Base-by-base conservation (phyloP, 495 filamentous ascomycete genomes). In the Emericellopsis terricola region DNA sequence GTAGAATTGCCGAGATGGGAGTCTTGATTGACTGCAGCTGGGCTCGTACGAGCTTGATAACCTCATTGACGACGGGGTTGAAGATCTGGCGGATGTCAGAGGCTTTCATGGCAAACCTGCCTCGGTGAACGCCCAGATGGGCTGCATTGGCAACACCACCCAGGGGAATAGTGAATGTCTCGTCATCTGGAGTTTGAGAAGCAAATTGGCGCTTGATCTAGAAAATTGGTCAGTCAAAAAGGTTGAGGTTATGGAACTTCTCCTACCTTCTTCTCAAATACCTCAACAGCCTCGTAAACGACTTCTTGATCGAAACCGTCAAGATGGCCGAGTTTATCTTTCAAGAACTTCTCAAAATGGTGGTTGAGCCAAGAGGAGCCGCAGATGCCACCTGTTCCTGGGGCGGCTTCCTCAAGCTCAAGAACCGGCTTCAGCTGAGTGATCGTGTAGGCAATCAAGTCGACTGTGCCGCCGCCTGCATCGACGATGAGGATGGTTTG, bases 391-490 rank as follows among this genome's bases (percentile, higher is more conserved):
- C 70, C 70, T 51, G 41, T 59, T n/a, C 65, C 65, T 4, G 50
- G 48, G 3, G 61, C 56, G 10, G 56, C 58, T 38, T 69, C 65
- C 26, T 59, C 47, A 2, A 69, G 51, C 38, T 59, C 46, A 1
- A 69, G 50, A n/a, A 53, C 31, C 16, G 65, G 65, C 15, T 56
- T 47, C 3, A 65, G 46, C 13, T 53, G 47, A 11, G 60, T 60
- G 34, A 77, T 62, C 35, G 64, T 63, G 52, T 73, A 60, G 1
- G 54, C 53, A 11, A 73, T 70, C 7, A 71, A 44, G 36, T 74
- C 70, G 0, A 74, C 69, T 0, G 69, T 74, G 5, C 68, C 71
- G 1, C 69, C 71, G 18, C 69, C 68, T 0, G 67, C 69, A 48
- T 75, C 71, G 36, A 65, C 65, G 2, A 75, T 38, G 16, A 74